A percentile compares a stretch with the other conserved stretches of the same genome.
Conservation (phyloP, 768 basidiomycete genomes). For the Agrocybe pediades region DNA sequence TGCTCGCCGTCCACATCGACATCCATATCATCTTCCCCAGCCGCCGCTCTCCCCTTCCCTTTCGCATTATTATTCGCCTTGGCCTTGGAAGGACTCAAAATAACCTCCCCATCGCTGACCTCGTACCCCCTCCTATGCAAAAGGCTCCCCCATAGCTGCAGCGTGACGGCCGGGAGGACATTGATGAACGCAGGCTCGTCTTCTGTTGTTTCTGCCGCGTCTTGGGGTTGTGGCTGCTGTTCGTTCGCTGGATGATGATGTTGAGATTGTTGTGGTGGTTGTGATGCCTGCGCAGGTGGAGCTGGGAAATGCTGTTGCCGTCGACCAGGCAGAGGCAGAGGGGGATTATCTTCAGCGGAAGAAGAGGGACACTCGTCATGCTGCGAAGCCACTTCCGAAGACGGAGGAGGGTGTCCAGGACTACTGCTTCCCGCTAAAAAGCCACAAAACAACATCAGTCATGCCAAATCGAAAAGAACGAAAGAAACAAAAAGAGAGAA, state of each 20-base stretch:
- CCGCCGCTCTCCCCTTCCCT: slow-evolving; percentile 4
- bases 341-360: too few relatives aligned
- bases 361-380: slow-evolving; percentile 20
- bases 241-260: too few relatives aligned
- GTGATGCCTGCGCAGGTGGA: too few relatives aligned
- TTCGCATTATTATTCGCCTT: slow-evolving; percentile 14
- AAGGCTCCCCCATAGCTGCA: slow-evolving; percentile 72
- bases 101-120: slow-evolving; percentile 55
- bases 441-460: too few relatives aligned
- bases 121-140: slow-evolving; percentile 70
- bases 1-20: not conserved
- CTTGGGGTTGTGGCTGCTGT: slow-evolving; percentile 16
- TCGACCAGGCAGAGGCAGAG: too few relatives aligned
- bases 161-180: slow-evolving; percentile 61
- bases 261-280: too few relatives aligned
- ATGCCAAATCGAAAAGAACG: slow-evolving; percentile 12
- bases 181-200: slow-evolving; percentile 60
- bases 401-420: slow-evolving; percentile 19
- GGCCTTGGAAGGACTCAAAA: slow-evolving; percentile 60
- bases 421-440: slow-evolving; percentile 9
- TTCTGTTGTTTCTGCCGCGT: slow-evolving; percentile 41
- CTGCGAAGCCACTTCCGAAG: slow-evolving; percentile 23
- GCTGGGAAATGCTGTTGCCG: too few relatives aligned
- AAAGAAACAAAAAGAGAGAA: not conserved
- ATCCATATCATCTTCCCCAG: too few relatives aligned